A percentile compares a stretch with the other conserved stretches of the same genome.
These are phyloP conservation scores for Bacidia rubella DNA, from an alignment of 495 filamentous ascomycete species.

Conservation along the genomic window DNA sequence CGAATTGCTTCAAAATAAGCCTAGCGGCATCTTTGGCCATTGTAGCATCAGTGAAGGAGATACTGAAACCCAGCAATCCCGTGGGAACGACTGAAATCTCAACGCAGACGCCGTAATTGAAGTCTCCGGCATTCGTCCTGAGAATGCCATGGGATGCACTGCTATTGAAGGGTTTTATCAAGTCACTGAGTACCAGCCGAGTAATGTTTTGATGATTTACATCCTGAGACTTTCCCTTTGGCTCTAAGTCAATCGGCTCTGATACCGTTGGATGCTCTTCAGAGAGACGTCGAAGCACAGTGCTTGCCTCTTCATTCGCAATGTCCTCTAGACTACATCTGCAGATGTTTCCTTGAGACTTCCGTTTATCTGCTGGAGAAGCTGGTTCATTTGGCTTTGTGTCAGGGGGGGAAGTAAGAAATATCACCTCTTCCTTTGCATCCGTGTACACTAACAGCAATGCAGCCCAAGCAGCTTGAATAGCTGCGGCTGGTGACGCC, in stretches of 20 bases:
- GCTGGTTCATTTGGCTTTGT: conserved; percentile 1
- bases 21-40: conserved; percentile 17
- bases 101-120: not conserved
- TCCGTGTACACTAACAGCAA: conserved; percentile 36
- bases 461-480: conserved; percentile 57
- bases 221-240: not conserved
- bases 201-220: not conserved
- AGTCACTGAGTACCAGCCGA: not conserved
- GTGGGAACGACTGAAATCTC: not conserved
- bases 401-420: conserved; percentile 19
- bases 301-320: not conserved
- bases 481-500: conserved; percentile 52
- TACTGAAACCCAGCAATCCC: not conserved
- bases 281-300: not conserved
- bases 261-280: not conserved
- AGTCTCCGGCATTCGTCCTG: not conserved
- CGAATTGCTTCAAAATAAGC: conserved; percentile 24
- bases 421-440: conserved; percentile 24
- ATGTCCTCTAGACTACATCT: not conserved
- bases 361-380: conserved; percentile 11
- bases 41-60: conserved; percentile 15
- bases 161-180: not conserved
- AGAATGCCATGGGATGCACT: not conserved
- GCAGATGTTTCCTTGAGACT: not conserved
- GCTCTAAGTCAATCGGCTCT: no score